Evolutionary conservation across 176 grass and related monocot species (phyloP).

Genomic region (Saccharum officinarum): DNA sequence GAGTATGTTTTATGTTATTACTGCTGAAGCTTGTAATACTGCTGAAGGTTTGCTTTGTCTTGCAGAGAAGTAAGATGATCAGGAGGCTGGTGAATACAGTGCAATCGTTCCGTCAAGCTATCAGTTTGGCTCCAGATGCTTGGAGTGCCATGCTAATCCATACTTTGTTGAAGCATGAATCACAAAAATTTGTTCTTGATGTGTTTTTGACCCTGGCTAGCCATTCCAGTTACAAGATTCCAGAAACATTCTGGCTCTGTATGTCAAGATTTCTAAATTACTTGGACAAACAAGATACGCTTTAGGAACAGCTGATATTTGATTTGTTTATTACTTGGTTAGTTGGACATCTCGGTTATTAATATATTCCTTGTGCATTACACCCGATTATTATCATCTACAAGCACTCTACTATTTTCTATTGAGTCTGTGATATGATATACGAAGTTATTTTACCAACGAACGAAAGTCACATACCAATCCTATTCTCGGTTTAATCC

Average conservation of each 20-base stretch:
- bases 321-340: background rate
- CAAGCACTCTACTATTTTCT: background rate
- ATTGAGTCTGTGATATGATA: background rate
- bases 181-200: conserved; percentile 74
- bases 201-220: conserved; percentile 50
- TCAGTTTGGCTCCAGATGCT: conserved; percentile 68
- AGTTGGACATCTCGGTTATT: background rate
- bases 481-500: background rate
- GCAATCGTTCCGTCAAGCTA: conserved; percentile 58
- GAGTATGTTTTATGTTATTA: conserved; percentile 11
- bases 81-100: conserved; percentile 65
- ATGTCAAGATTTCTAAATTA: conserved; percentile 81
- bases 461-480: background rate
- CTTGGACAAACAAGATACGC: conserved; percentile 46
- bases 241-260: conserved; percentile 81
- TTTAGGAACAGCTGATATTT: background rate
- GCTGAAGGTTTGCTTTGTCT: conserved; percentile 16
- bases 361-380: background rate
- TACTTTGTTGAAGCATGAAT: conserved; percentile 54
- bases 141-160: conserved; percentile 84
- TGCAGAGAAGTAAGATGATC: conserved; percentile 77
- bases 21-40: background rate
- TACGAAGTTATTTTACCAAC: too few relatives aligned
- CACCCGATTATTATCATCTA: background rate
- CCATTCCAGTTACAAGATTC: conserved; percentile 66